Evolutionary conservation across 2,329 filamentous ascomycete species (phyloP), one percentile per base, ranked within the genome.

Genomic region (Xenosphaeropsis pyriputrescens): DNA sequence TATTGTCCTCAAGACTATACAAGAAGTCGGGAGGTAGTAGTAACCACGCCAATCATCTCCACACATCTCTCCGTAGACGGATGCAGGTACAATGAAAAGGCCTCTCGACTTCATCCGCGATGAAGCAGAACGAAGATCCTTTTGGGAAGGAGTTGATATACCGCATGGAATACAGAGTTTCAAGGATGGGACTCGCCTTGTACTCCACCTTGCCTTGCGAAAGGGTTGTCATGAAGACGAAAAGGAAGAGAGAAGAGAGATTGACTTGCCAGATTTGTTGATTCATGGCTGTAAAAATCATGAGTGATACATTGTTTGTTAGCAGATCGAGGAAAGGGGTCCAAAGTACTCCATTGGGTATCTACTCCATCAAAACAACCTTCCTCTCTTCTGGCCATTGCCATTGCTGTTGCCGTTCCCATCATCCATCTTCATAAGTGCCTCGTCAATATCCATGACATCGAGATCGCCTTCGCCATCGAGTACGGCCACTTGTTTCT

Each of bases 121-220:
- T 26, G 8, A 26, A 26, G 22, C 22, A 26, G 8, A 11, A 26
- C 22, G 22, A 26, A 26, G 22, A 26, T 26, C 22, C 22, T 11
- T 26, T 26, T 5, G 22, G 22, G 22, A 26, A 9, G 22, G 18
- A 26, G 8, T 26, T 45, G 45, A 67, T 79, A 44, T 79, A 72
- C 73, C 75, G 75, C 75, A 76, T 74, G 72, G 74, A 79, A 79
- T 79, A 79, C 75, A 79, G 71, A 78, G 73, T 65, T 53, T 68
- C 74, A 79, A 79, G 75, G 75, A 79, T 73, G 62, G 63, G 56
- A 75, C 75, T 79, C 72, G 71, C 75, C 75, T 79, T 79, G 74
- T 72, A 72, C 75, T 79, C 74, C 75, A 79, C 75, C 75, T 73
- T 68, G 72, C 72, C 73, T 71, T 75, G 75, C 75, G 75, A 72